Conservation (phyloP, 768 basidiomycete genomes). For the Russula abietina region DNA sequence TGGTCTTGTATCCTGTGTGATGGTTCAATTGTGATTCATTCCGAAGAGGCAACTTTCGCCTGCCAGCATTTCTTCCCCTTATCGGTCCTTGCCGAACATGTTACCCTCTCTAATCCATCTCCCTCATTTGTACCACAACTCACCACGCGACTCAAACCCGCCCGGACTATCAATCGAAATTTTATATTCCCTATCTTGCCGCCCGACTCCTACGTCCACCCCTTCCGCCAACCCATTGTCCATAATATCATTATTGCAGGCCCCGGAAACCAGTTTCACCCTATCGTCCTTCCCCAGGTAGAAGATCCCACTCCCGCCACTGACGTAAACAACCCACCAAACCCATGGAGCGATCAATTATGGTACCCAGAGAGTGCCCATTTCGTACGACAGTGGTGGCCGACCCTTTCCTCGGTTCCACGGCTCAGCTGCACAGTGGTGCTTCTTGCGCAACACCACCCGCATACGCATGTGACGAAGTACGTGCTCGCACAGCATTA, state of each 20-base stretch:
- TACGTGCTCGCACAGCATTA: conserved; percentile 73
- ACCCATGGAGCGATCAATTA: conserved; percentile 59
- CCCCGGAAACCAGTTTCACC: conserved; percentile 1
- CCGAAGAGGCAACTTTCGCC: conserved; percentile 60
- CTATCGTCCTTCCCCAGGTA: conserved; percentile 1
- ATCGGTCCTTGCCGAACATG: conserved; percentile 31
- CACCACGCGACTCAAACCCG: conserved; percentile 26
- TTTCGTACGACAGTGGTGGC: conserved; percentile 81
- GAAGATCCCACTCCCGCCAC: conserved; percentile 3
- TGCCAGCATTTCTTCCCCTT: conserved; percentile 66
- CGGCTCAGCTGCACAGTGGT: conserved; percentile 68
- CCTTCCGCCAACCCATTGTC: conserved; percentile 21
- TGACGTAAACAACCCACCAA: conserved; percentile 29
- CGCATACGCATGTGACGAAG: conserved; percentile 49
- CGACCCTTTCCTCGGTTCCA: conserved; percentile 60
- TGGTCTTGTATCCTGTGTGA: conserved; percentile 73
- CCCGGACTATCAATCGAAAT: conserved; percentile 23
- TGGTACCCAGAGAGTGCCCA: conserved; percentile 73
- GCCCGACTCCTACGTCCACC: conserved; percentile 16
- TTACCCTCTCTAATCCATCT: conserved; percentile 23
- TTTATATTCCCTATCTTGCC: conserved; percentile 27
- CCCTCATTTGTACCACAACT: conserved; percentile 26
- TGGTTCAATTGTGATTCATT: conserved; percentile 65
- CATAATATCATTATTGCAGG: conserved; percentile 8
- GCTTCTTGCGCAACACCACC: conserved; percentile 57